phyloP scores from a whole-genome alignment of 805 yeast genomes.

The Monosporozyma unispora region DNA sequence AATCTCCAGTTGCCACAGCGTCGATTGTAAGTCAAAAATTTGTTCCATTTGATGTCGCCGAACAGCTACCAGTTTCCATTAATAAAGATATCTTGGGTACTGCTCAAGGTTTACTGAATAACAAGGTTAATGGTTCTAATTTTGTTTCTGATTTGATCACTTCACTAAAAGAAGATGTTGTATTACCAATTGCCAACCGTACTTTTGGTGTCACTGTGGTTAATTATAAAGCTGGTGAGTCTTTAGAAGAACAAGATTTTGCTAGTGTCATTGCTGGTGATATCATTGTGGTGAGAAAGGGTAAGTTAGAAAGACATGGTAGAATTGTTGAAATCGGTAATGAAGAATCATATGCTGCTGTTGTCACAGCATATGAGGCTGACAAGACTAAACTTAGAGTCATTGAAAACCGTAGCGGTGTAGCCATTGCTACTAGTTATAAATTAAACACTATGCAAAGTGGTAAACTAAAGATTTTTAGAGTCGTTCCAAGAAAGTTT shows the following conservation, averaged over 20 bases:
- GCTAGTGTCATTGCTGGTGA: conserved; percentile 80
- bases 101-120: conserved; percentile 33
- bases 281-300: conserved; percentile 64
- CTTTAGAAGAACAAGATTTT: conserved; percentile 37
- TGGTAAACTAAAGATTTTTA: conserved; percentile 73
- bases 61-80: conserved; percentile 35
- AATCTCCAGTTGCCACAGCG: conserved; percentile 46
- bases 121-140: conserved; percentile 9
- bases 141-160: conserved; percentile 7
- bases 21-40: conserved; percentile 24
- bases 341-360: conserved; percentile 40
- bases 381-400: conserved; percentile 64
- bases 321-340: conserved; percentile 46
- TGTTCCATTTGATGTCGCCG: conserved; percentile 6
- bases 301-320: conserved; percentile 56
- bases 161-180: conserved; percentile 4
- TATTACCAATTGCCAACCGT: conserved; percentile 48
- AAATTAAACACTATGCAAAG: conserved; percentile 62
- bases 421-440: conserved; percentile 51
- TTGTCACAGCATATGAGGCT: conserved; percentile 67
- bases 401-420: conserved; percentile 47
- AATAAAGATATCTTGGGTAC: conserved; percentile 44
- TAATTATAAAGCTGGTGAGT: conserved; percentile 46
- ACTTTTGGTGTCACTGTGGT: conserved; percentile 50
- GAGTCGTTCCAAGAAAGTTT: conserved; percentile 64